A percentile compares a stretch with the other conserved stretches of the same genome.
These are phyloP conservation scores for Scortechinia acanthostroma DNA, from an alignment of 2,329 filamentous ascomycete species.

Conservation along the genomic window DNA sequence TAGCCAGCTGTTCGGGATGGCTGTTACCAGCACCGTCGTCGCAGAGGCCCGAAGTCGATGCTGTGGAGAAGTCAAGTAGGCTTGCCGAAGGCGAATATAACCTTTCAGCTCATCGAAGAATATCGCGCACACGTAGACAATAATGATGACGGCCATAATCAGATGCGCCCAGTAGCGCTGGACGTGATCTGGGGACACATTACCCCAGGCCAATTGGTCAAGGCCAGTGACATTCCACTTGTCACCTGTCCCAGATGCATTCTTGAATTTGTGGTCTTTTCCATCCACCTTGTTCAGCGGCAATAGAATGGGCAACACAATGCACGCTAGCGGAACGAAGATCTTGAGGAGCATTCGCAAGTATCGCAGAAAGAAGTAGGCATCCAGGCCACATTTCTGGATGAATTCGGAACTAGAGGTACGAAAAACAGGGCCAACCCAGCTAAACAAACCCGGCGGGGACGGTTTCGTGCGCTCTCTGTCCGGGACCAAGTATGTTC, in stretches of 20 bases:
- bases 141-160: constrained; percentile 68
- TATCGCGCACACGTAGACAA: constrained; percentile 79
- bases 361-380: constrained; percentile 95
- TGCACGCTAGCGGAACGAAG: constrained; percentile 65
- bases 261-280: constrained; percentile 45
- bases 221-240: constrained; percentile 47
- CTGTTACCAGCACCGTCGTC: constrained; percentile 87
- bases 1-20: constrained; percentile 86
- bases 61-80: constrained; percentile 88
- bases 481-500: constrained; percentile 80
- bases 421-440: constrained; percentile 55
- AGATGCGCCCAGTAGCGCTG: constrained; percentile 78
- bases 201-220: constrained; percentile 81
- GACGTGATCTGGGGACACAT: constrained; percentile 62
- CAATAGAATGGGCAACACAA: constrained; percentile 83
- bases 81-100: constrained; percentile 88
- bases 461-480: constrained; percentile 75
- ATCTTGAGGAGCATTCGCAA: constrained; percentile 63
- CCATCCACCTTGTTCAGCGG: constrained; percentile 77
- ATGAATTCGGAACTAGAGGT: constrained; percentile 76
- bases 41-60: constrained; percentile 89
- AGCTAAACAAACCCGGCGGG: constrained; percentile 42
- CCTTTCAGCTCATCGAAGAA: constrained; percentile 80
- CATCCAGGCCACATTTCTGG: constrained; percentile 88
- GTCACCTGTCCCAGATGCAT: constrained; percentile 21